Conservation (phyloP, 306 rosid genomes). For the Acacia melanoxylon region DNA sequence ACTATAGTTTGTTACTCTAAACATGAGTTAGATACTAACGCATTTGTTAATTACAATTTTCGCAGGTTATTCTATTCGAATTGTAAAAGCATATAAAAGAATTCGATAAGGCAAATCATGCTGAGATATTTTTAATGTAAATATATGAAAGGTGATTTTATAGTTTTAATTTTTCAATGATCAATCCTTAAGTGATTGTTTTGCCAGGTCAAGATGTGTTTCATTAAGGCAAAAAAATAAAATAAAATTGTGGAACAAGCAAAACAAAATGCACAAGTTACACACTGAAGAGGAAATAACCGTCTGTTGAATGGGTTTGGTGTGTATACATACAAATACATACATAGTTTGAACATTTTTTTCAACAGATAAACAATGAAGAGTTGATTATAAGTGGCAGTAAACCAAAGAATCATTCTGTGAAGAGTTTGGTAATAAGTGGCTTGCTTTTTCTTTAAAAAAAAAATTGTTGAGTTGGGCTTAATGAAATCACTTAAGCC, state of each 20-base stretch:
- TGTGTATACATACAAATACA: no score
- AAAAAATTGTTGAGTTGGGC: background rate
- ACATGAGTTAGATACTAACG: background rate
- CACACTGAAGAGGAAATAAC: background rate
- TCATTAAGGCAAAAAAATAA: background rate
- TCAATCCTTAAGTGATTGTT: background rate
- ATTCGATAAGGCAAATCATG: conserved; percentile 2
- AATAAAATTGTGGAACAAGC: background rate
- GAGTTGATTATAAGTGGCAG: background rate
- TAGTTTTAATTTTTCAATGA: background rate
- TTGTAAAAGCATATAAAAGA: conserved; percentile 29
- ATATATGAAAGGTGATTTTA: background rate
- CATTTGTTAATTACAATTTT: conserved; percentile 1
- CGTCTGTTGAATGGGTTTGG: no score
- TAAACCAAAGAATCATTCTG: background rate
- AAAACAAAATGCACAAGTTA: background rate
- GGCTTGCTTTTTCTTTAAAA: background rate
- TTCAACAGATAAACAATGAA: no score
- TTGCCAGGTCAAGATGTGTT: background rate
- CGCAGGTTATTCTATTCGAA: conserved; percentile 39
- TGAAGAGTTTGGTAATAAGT: background rate
- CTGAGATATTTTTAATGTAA: background rate
- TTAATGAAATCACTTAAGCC: background rate
- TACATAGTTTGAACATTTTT: no score
- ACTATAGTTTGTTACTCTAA: background rate